Percentiles rank a stretch among this genome's conserved stretches.
Evolutionary conservation across 2,329 filamentous ascomycete species (phyloP).

Genomic region (Colletotrichum eleusines): DNA sequence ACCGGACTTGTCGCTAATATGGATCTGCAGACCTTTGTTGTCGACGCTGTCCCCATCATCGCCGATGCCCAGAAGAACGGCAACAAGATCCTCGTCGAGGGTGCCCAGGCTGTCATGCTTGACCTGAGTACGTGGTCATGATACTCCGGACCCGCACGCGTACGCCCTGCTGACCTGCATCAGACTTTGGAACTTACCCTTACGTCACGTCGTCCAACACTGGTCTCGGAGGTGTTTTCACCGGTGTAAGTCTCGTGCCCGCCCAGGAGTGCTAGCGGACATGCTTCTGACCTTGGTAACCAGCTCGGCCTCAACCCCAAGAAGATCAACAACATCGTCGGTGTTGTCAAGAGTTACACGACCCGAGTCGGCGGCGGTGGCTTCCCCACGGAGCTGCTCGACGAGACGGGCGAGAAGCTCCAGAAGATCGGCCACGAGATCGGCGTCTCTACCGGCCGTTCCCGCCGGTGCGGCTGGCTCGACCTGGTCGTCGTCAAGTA

Average conservation of each 20-base stretch:
- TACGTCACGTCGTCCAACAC: constrained; percentile 46
- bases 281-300: not conserved
- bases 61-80: constrained; percentile 69
- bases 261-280: not conserved
- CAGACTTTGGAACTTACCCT: constrained; percentile 67
- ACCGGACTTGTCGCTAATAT: not conserved
- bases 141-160: too few species aligned
- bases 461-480: constrained; percentile 67
- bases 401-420: constrained; percentile 59
- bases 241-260: constrained; percentile 20
- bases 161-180: not conserved
- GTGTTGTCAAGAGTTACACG: constrained; percentile 78
- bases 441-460: constrained; percentile 67
- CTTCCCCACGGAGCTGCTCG: constrained; percentile 73
- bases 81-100: constrained; percentile 75
- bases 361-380: constrained; percentile 72
- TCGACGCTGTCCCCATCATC: constrained; percentile 77
- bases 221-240: constrained; percentile 42
- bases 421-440: constrained; percentile 57
- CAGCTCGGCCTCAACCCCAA: constrained; percentile 68
- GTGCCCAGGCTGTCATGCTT: constrained; percentile 71
- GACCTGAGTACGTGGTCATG: constrained; percentile 56
- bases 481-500: constrained; percentile 75
- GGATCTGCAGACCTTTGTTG: constrained; percentile 58
- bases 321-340: constrained; percentile 70